phyloP scores from a whole-genome alignment of 306 rosid species.

The Lathyrus tuberosus region DNA sequence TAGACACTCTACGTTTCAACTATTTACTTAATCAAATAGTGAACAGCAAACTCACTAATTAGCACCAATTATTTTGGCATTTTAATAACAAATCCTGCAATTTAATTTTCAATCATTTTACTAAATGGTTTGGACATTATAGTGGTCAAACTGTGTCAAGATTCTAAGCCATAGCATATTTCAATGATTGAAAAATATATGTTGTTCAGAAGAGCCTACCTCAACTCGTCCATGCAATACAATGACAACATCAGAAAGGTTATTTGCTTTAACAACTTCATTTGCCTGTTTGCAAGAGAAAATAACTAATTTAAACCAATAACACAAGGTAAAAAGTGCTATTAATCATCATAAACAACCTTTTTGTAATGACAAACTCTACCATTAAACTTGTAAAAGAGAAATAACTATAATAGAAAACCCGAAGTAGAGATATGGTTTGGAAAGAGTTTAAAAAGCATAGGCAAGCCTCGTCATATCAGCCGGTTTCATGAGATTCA shows the following conservation, averaged over 20 bases:
- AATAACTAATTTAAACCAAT: conserved; percentile 38
- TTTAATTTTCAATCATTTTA: not conserved
- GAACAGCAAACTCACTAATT: not conserved
- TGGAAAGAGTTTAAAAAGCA: not conserved
- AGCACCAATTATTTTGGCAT: conserved; percentile 13
- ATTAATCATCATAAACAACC: conserved; percentile 21
- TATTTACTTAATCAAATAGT: too few species aligned
- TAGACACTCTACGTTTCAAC: too few species aligned
- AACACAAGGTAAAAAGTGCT: conserved; percentile 22
- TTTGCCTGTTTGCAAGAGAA: conserved; percentile 69
- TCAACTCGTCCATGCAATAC: conserved; percentile 97
- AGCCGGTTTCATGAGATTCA: not conserved
- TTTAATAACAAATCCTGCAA: conserved; percentile 12
- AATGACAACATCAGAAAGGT: conserved; percentile 70
- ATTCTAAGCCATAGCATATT: conserved; percentile 20
- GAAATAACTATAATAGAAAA: conserved; percentile 6
- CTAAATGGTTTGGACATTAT: conserved; percentile 19
- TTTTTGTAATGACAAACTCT: conserved; percentile 23
- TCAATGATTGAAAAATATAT: conserved; percentile 25
- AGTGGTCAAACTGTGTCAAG: not conserved
- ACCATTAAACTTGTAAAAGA: conserved; percentile 20
- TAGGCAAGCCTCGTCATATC: not conserved
- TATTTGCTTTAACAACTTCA: conserved; percentile 94
- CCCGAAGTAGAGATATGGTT: not conserved
- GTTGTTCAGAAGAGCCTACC: conserved; percentile 57